phyloP scores from a whole-genome alignment of 2,329 filamentous ascomycete species.

The Penicillium sp. region DNA sequence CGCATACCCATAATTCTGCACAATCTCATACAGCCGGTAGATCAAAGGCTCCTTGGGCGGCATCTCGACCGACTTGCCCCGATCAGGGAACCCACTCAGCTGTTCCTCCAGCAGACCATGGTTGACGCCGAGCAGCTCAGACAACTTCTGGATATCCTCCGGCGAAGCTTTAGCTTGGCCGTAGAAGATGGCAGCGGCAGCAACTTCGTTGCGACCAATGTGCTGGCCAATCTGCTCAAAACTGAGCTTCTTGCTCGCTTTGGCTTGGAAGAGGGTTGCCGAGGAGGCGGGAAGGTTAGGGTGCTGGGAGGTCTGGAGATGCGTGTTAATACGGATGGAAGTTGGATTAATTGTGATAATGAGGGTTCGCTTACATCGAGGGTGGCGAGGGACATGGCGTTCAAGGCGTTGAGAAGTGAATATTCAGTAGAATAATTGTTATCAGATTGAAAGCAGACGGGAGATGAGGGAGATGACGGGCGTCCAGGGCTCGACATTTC shows the following conservation, averaged over 20 bases:
- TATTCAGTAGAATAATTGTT: not conserved
- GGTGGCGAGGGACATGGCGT: constrained; percentile 46
- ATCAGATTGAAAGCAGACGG: not conserved
- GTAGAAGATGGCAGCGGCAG: constrained; percentile 86
- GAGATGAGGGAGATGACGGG: not conserved
- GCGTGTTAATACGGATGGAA: constrained; percentile 3
- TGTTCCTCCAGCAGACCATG: constrained; percentile 60
- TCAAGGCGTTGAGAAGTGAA: not conserved
- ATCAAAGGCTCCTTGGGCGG: constrained; percentile 83
- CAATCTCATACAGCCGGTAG: constrained; percentile 89
- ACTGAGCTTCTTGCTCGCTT: constrained; percentile 71
- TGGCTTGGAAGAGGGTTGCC: constrained; percentile 75
- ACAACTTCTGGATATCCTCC: constrained; percentile 69
- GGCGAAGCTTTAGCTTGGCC: constrained; percentile 74
- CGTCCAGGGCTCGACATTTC: not conserved
- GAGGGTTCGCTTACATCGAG: constrained; percentile 39
- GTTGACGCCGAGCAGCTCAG: constrained; percentile 64
- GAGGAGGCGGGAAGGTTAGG: constrained; percentile 71
- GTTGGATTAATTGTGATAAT: not conserved
- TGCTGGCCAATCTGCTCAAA: constrained; percentile 77
- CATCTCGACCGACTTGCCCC: constrained; percentile 78
- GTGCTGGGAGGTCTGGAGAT: constrained; percentile 31
- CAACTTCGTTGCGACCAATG: constrained; percentile 78
- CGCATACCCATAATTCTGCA: constrained; percentile 95
- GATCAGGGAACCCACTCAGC: constrained; percentile 74